Evolutionary conservation across 163 green algal genomes (phyloP), one percentile per base, ranked within the genome.

Genomic region (Prototheca wickerhamii): DNA sequence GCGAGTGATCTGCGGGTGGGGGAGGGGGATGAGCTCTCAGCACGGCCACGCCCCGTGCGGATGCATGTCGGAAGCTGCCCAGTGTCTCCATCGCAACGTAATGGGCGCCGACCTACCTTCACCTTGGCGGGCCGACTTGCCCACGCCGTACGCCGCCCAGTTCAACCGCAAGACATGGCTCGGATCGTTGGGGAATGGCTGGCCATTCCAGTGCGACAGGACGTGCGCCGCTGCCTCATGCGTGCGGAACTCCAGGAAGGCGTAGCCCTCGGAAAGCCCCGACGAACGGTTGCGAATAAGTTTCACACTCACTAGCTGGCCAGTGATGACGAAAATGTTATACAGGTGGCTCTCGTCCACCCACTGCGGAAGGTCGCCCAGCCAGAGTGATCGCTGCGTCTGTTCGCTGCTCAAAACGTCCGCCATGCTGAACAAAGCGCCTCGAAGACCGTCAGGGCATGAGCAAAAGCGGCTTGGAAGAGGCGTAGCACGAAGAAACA

Each of bases 201-300:
- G 65, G 17, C 82, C 84, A 61, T 90, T 89, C 57, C 81, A 89
- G 4, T 62, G 80, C 17, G 72, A 59, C 55, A 93, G 67, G 21
- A 91, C 67, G 12, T 67, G 43, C 31, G 81, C 76, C 5, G 86
- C 86, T 7, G 75, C 72, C 25, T 77, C 75, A 49, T 82, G 76
- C 0, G 68, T 80, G 29, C 62, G 54, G 53, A 89, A 87, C 63
- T 91, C 82, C 1, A 90, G 50, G 69, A 86, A 86, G 7, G 80
- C 84, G 57, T 92, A 92, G 3, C 85, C 84, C 62, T 87, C 82
- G 18, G 60, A 74, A 3, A 71, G 55, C 18, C 71, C 68, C 20
- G 75, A 80, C n/a, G 58, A 18, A 50, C 88, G 86, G 70, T 89
- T 89, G 5, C 84, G 66, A 29, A 93, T 93, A 58, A 93, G 68